Percentiles rank a stretch among this genome's conserved stretches.
These are phyloP conservation scores for Paecilomyces niveus DNA, from an alignment of 2,329 filamentous ascomycete species.

Conservation along the genomic window DNA sequence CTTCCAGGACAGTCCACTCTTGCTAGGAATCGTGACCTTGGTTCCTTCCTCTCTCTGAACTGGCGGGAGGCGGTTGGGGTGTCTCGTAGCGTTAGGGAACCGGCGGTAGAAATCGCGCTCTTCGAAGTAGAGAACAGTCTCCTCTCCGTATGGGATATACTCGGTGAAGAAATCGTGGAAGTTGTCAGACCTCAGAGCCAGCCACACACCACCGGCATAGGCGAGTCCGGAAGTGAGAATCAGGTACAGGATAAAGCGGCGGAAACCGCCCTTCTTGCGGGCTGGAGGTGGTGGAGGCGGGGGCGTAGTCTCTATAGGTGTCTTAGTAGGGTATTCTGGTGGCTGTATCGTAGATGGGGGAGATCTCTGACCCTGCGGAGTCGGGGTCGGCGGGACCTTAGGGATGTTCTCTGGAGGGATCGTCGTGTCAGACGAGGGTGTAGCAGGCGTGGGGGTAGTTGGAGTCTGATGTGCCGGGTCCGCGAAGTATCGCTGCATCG, in stretches of 20 bases:
- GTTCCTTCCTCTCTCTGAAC: conserved; percentile 49
- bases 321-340: conserved; percentile 14
- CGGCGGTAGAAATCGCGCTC: conserved; percentile 87
- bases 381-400: conserved; percentile 36
- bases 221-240: conserved; percentile 68
- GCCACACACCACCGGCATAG: conserved; percentile 85
- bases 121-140: conserved; percentile 90
- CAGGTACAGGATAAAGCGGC: conserved; percentile 69
- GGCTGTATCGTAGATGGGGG: conserved; percentile 25
- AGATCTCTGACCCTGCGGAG: conserved; percentile 26
- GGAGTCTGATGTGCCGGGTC: conserved; percentile 36
- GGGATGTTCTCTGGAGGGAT: conserved; percentile 45
- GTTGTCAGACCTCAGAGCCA: conserved; percentile 88
- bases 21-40: conserved; percentile 74
- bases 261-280: conserved; percentile 65
- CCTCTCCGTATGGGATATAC: conserved; percentile 89
- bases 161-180: conserved; percentile 99
- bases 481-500: conserved; percentile 43
- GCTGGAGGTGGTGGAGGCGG: conserved; percentile 40
- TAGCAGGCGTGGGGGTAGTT: conserved; percentile 35
- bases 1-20: conserved; percentile 78
- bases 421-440: conserved; percentile 38
- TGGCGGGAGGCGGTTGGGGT: conserved; percentile 37
- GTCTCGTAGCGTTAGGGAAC: conserved; percentile 54
- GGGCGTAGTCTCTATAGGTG: conserved; percentile 26